Percentiles rank a stretch among this genome's conserved stretches.
phyloP scores from a whole-genome alignment of 2,329 filamentous ascomycete species.

The Hypoxylon sp. region DNA sequence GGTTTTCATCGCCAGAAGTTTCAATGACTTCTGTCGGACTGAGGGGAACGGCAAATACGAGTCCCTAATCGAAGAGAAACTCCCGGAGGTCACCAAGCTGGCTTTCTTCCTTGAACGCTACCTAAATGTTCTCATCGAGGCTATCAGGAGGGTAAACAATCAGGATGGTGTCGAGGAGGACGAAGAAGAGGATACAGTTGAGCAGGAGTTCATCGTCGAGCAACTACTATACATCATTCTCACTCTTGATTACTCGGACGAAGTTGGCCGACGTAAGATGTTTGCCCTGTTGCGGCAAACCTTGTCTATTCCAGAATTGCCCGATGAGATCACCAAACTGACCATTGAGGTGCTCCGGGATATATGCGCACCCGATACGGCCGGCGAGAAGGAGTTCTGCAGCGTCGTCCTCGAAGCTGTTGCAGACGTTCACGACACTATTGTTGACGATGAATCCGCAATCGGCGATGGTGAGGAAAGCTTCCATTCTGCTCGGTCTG shows the following conservation, averaged over 20 bases:
- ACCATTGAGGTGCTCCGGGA: conserved; percentile 84
- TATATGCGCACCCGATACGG: conserved; percentile 82
- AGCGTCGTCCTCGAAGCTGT: conserved; percentile 92
- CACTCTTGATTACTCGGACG: conserved; percentile 96
- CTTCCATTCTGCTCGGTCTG: conserved; percentile 93
- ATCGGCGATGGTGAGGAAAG: conserved; percentile 77
- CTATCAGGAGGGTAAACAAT: conserved; percentile 69
- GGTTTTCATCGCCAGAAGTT: conserved; percentile 90
- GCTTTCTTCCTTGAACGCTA: conserved; percentile 90
- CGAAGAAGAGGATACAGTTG: conserved; percentile 84
- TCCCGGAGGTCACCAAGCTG: conserved; percentile 93
- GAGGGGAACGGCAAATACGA: conserved; percentile 82
- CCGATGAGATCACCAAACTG: conserved; percentile 93
- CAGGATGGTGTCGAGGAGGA: conserved; percentile 70
- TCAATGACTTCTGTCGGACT: conserved; percentile 91
- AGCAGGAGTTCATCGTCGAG: conserved; percentile 95
- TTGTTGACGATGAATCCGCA: conserved; percentile 78
- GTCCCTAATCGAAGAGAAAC: conserved; percentile 87
- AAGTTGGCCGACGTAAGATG: conserved; percentile 96
- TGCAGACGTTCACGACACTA: conserved; percentile 95
- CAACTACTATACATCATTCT: conserved; percentile 93
- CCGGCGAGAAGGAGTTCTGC: conserved; percentile 86
- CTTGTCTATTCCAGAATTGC: conserved; percentile 86
- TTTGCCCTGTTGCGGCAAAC: conserved; percentile 90
- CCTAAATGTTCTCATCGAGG: conserved; percentile 76